Conservation (phyloP, 768 basidiomycete genomes). For the Agaricus bisporus region DNA sequence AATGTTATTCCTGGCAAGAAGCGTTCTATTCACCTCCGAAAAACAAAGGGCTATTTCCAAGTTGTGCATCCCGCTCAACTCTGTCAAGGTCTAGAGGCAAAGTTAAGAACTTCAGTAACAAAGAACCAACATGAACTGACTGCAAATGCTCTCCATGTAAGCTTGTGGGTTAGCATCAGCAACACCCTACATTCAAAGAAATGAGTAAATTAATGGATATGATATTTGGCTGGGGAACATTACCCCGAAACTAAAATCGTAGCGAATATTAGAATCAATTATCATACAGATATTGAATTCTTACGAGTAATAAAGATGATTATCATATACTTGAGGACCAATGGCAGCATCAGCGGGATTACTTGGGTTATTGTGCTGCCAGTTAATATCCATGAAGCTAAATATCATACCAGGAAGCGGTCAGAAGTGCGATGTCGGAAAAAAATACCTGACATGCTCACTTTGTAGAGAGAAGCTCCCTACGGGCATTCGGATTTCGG, state of each 20-base stretch:
- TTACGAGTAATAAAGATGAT: constrained; percentile 73
- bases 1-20: background rate
- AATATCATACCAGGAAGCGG: background rate
- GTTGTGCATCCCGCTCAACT: constrained; percentile 29
- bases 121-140: constrained; percentile 29
- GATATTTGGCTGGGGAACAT: constrained; percentile 6
- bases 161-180: constrained; percentile 58
- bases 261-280: background rate
- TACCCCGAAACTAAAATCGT: constrained; percentile 49
- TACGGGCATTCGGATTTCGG: background rate
- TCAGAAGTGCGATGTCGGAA: background rate
- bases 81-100: constrained; percentile 51
- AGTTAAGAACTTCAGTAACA: background rate
- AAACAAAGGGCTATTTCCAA: constrained; percentile 33
- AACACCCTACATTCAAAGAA: constrained; percentile 45
- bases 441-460: constrained; percentile 15
- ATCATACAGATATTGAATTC: constrained; percentile 16
- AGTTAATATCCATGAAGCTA: constrained; percentile 79
- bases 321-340: constrained; percentile 73
- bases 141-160: constrained; percentile 65
- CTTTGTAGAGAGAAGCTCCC: constrained; percentile 29
- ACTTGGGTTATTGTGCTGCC: constrained; percentile 64
- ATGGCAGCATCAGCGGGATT: constrained; percentile 66
- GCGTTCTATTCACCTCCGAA: constrained; percentile 28
- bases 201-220: constrained; percentile 3